These are phyloP conservation scores for Pythium aphanidermatum DNA, from an alignment of 352 stramenopile species.

Conservation along the genomic window DNA sequence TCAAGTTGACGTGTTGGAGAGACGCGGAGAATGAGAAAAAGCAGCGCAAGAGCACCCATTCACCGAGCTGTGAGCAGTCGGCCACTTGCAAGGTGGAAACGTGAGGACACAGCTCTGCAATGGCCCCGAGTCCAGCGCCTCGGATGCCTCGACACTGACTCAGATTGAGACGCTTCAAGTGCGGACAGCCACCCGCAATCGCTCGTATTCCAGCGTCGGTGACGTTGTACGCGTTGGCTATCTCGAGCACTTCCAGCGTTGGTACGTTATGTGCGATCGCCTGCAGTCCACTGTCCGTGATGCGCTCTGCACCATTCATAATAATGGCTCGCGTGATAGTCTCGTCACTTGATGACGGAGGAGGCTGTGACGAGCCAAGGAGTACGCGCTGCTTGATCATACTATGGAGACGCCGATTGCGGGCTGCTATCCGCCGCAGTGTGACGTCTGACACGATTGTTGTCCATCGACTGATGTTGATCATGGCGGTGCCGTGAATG, in stretches of 20 bases:
- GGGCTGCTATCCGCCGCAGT: constrained; percentile 47
- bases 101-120: constrained; percentile 48
- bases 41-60: constrained; percentile 69
- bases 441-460: constrained; percentile 61
- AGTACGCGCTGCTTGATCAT: constrained; percentile 11
- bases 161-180: constrained; percentile 50
- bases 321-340: constrained; percentile 35
- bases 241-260: constrained; percentile 47
- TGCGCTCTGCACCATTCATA: constrained; percentile 54
- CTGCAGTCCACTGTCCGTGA: constrained; percentile 54
- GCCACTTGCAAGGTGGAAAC: constrained; percentile 36
- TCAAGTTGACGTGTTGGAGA: constrained; percentile 53
- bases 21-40: constrained; percentile 41
- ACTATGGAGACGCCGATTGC: constrained; percentile 46
- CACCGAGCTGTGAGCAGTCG: constrained; percentile 46
- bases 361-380: constrained; percentile 14
- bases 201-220: constrained; percentile 52
- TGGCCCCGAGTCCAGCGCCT: constrained; percentile 53
- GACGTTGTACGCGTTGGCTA: constrained; percentile 35
- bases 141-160: constrained; percentile 33
- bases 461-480: constrained; percentile 62
- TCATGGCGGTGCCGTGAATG: constrained; percentile 32
- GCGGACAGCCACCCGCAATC: constrained; percentile 38
- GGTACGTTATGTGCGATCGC: constrained; percentile 43
- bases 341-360: not conserved